phyloP scores from a whole-genome alignment of 179 eudicot genomes.

The Silene vulgaris region DNA sequence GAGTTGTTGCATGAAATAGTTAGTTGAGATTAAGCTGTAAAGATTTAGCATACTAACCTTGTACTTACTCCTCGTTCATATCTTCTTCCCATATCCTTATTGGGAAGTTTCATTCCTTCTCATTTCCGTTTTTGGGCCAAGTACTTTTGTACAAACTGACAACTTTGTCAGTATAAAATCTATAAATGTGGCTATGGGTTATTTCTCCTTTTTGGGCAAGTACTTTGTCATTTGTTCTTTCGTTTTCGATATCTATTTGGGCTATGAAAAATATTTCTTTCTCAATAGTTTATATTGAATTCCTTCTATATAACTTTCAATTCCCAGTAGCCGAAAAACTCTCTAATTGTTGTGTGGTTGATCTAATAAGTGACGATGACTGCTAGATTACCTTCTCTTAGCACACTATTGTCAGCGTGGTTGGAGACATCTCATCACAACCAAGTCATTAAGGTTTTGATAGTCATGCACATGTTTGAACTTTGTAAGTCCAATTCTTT shows the following conservation, averaged over 20 bases:
- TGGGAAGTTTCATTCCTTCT: not conserved
- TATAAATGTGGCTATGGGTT: not conserved
- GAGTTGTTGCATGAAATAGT: not conserved
- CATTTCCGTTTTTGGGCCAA: not conserved
- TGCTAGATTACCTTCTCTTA: too few species aligned
- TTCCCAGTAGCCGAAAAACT: too few species aligned
- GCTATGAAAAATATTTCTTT: not conserved
- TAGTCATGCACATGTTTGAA: not conserved
- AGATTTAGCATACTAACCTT: not conserved
- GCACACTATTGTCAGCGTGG: not conserved
- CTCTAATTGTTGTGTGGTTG: too few species aligned
- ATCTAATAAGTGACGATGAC: not conserved
- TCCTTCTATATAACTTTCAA: not conserved
- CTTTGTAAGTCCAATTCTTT: not conserved
- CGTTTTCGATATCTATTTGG: not conserved
- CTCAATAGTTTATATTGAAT: not conserved
- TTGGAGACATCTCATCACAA: not conserved
- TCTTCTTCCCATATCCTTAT: not conserved
- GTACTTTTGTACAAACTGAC: not conserved
- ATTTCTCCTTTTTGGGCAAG: not conserved
- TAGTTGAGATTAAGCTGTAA: not conserved
- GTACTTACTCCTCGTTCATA: not conserved
- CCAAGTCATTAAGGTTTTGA: not conserved
- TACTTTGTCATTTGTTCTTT: not conserved
- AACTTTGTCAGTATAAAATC: not conserved